Conservation (phyloP, 257 asterid species). For the Nicotiana sylvestris region DNA sequence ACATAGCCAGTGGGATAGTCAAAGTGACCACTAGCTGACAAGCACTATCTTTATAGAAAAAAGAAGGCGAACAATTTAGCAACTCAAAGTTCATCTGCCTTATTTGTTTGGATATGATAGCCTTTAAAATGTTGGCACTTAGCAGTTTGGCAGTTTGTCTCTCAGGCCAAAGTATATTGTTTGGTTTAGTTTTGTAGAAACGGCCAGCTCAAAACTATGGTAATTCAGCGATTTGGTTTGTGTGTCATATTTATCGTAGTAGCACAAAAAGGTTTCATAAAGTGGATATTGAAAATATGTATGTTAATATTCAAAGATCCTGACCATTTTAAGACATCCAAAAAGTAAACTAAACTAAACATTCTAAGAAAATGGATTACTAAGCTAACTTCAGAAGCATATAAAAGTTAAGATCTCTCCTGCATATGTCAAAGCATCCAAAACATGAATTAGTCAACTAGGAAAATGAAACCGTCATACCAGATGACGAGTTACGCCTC, state of each 20-base stretch:
- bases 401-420: neutral
- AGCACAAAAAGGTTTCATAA: neutral
- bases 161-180: neutral
- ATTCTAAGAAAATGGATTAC: neutral
- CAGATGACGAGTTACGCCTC: neutral
- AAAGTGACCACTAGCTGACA: neutral
- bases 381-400: neutral
- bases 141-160: neutral
- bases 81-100: neutral
- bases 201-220: neutral
- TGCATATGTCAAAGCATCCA: neutral
- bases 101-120: neutral
- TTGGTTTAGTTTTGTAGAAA: neutral
- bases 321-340: neutral
- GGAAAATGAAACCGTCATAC: neutral
- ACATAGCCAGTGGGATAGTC: neutral
- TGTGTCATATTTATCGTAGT: neutral
- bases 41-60: neutral
- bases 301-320: neutral
- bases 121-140: neutral
- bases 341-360: neutral
- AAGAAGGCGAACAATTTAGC: fast-evolving
- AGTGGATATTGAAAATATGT: neutral
- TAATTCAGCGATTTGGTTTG: neutral
- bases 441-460: neutral